phyloP scores from a whole-genome alignment of 2,329 filamentous ascomycete genomes.

The Ceratocystis diversiconidia region DNA sequence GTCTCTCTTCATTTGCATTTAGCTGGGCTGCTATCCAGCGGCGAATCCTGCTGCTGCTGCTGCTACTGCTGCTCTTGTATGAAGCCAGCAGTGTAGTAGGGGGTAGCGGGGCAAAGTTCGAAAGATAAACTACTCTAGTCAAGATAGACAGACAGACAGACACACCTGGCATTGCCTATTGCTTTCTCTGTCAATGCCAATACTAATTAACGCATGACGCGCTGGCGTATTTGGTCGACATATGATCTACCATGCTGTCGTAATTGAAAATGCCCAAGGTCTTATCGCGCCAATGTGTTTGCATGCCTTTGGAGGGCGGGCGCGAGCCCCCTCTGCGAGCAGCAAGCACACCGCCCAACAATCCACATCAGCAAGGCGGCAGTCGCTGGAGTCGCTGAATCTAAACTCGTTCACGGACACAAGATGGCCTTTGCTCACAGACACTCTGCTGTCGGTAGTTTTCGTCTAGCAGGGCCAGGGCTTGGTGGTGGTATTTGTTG shows the following conservation, averaged over 20 bases:
- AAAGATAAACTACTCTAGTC: background rate
- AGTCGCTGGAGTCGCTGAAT: background rate
- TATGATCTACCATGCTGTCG: background rate
- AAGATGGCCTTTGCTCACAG: background rate
- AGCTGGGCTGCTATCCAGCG: background rate
- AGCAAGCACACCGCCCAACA: background rate
- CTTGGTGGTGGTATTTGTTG: background rate
- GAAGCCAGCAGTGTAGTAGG: background rate
- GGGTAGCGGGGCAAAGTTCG: background rate
- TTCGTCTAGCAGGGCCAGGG: background rate
- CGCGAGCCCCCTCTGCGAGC: background rate
- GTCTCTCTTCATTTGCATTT: background rate
- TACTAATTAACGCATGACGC: background rate
- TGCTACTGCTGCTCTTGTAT: too few species aligned
- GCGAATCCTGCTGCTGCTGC: background rate
- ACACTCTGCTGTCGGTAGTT: background rate
- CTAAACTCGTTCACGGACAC: background rate
- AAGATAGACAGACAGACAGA: background rate
- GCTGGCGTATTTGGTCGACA: background rate
- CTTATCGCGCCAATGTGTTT: background rate
- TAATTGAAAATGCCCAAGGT: background rate
- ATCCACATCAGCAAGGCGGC: background rate
- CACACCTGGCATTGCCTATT: background rate
- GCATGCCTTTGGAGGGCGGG: background rate
- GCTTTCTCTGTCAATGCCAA: background rate